phyloP scores from a whole-genome alignment of 2,329 filamentous ascomycete species.

The Clonostachys byssicola region DNA sequence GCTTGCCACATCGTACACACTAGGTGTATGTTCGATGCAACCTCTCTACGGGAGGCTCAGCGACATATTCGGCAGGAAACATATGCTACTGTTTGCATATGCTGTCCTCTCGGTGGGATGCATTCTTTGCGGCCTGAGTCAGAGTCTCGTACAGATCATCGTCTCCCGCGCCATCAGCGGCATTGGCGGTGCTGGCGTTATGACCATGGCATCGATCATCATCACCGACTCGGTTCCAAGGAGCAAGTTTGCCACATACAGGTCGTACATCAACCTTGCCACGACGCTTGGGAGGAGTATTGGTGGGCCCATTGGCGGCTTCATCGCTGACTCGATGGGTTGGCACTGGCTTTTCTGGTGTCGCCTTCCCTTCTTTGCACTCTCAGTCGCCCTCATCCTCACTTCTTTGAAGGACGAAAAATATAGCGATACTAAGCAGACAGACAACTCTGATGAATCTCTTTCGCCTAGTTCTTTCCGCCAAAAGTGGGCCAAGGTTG shows the following conservation, averaged over 20 bases:
- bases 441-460: conserved; percentile 17
- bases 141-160: neutral
- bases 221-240: conserved; percentile 56
- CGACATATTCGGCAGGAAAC: conserved; percentile 12
- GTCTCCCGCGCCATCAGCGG: neutral
- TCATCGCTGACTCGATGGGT: conserved; percentile 68
- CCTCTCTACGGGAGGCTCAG: neutral
- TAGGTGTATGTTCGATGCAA: neutral
- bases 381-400: conserved; percentile 61
- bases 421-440: no score
- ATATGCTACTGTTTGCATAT: conserved; percentile 8
- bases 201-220: neutral
- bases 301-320: conserved; percentile 67
- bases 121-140: neutral
- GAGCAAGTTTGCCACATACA: conserved; percentile 39
- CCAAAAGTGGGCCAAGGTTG: conserved; percentile 44
- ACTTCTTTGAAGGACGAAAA: conserved; percentile 44
- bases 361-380: conserved; percentile 64
- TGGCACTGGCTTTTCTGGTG: conserved; percentile 75
- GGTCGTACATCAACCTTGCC: conserved; percentile 55
- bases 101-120: conserved; percentile 4
- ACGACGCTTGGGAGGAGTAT: conserved; percentile 63
- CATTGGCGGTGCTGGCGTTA: neutral
- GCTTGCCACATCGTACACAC: no score
- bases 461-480: conserved; percentile 55